These are phyloP conservation scores for Aspergillus felis DNA, from an alignment of 2,329 filamentous ascomycete species.

Conservation along the genomic window DNA sequence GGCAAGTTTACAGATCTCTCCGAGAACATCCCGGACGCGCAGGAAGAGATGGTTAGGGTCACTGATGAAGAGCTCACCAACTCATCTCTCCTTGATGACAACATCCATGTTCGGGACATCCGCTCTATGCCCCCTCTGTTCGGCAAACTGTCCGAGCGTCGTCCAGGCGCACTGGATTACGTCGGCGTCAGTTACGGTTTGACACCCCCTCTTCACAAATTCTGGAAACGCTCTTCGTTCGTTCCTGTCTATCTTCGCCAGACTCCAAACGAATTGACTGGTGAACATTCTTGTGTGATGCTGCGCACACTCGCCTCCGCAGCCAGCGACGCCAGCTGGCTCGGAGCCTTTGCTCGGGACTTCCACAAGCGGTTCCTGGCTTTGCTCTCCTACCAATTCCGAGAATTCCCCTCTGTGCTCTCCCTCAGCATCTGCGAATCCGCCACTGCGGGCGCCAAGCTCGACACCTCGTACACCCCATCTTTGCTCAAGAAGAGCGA, in stretches of 20 bases:
- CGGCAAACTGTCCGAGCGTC: conserved; percentile 77
- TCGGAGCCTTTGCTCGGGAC: conserved; percentile 84
- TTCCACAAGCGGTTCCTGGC: conserved; percentile 93
- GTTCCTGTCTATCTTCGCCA: conserved; percentile 90
- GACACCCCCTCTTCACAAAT: conserved; percentile 82
- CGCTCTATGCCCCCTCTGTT: conserved; percentile 91
- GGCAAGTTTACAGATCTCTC: conserved; percentile 83
- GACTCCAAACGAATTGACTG: conserved; percentile 92
- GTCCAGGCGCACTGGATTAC: conserved; percentile 79
- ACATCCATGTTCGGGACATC: conserved; percentile 86
- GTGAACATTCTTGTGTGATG: conserved; percentile 98
- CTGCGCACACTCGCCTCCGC: conserved; percentile 66
- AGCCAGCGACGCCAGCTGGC: conserved; percentile 70
- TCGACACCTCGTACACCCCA: conserved; percentile 55
- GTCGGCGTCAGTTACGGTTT: conserved; percentile 93
- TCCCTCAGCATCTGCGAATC: conserved; percentile 87
- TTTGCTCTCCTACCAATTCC: conserved; percentile 89
- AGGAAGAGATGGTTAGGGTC: conserved; percentile 67
- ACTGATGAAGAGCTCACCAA: conserved; percentile 78
- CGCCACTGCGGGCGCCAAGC: conserved; percentile 66
- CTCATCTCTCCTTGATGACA: conserved; percentile 74
- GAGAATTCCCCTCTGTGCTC: conserved; percentile 69
- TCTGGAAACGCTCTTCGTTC: conserved; percentile 90
- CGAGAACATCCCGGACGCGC: conserved; percentile 57
- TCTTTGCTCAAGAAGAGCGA: conserved; percentile 66